Percentiles rank a stretch among this genome's conserved stretches.
These are phyloP conservation scores for Escallonia herrerae DNA, from an alignment of 129 eudicot genomes.

Conservation along the genomic window DNA sequence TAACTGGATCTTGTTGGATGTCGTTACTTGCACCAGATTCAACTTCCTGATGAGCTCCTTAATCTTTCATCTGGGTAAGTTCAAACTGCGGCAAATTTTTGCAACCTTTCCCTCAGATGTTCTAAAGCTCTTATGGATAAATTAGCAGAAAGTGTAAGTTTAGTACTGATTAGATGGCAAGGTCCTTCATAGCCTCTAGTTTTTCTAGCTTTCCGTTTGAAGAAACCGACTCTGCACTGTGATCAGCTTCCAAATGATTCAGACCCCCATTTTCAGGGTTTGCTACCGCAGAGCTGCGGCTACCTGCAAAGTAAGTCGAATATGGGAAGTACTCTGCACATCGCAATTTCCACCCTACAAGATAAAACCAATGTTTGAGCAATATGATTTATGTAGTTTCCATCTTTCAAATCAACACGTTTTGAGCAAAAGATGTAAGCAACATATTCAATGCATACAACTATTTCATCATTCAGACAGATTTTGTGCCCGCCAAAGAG, in stretches of 20 bases:
- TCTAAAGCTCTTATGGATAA: not conserved
- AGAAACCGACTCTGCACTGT: slow-evolving; percentile 13
- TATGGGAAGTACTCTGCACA: slow-evolving; percentile 81
- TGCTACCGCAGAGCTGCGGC: slow-evolving; percentile 40
- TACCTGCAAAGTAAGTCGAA: slow-evolving; percentile 81
- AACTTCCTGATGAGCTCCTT: not conserved
- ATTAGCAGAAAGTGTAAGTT: not conserved
- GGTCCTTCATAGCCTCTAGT: slow-evolving; percentile 57
- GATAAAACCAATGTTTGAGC: not conserved
- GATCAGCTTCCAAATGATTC: slow-evolving; percentile 7
- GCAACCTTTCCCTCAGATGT: not conserved
- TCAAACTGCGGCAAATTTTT: not conserved
- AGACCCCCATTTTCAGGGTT: slow-evolving; percentile 48
- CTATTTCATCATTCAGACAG: too few species aligned
- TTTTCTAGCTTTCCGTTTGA: slow-evolving; percentile 64
- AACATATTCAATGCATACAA: too few species aligned
- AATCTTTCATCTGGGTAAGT: not conserved
- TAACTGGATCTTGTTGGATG: not conserved
- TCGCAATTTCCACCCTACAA: slow-evolving; percentile 78
- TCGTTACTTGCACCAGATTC: not conserved
- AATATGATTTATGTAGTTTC: too few species aligned
- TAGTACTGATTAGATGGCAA: slow-evolving; percentile 31
- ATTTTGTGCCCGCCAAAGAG: too few species aligned
- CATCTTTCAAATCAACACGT: not conserved
- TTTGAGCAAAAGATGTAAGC: too few species aligned